phyloP scores from a whole-genome alignment of 192 early-diverging fungal genomes.

The Coemansia furcata region DNA sequence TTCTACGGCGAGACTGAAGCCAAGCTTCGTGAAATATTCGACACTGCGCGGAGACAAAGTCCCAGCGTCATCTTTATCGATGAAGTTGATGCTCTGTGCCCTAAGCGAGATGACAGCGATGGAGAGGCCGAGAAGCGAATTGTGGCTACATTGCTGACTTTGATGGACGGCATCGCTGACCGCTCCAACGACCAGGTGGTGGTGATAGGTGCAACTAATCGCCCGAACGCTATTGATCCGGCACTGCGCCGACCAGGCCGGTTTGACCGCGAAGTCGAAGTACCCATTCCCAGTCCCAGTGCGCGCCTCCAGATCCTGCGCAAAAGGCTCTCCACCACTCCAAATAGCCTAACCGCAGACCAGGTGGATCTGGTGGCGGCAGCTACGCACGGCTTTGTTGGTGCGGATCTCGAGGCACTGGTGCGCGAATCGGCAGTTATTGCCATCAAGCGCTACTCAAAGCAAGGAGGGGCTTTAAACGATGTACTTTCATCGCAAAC shows the following conservation, averaged over 20 bases:
- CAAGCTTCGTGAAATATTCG: slow-evolving; percentile 74
- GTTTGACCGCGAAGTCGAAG: slow-evolving; percentile 95
- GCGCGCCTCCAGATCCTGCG: slow-evolving; percentile 73
- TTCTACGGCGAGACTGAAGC: slow-evolving; percentile 94
- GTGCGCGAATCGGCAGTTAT: slow-evolving; percentile 84
- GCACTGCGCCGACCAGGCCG: slow-evolving; percentile 91
- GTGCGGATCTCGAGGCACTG: slow-evolving; percentile 91
- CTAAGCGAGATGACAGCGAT: slow-evolving; percentile 74
- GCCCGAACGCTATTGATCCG: slow-evolving; percentile 82
- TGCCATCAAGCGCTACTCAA: slow-evolving; percentile 59
- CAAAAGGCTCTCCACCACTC: slow-evolving; percentile 64
- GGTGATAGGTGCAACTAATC: slow-evolving; percentile 91
- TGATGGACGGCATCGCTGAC: slow-evolving; percentile 78
- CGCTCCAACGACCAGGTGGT: slow-evolving; percentile 47
- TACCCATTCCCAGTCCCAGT: slow-evolving; percentile 76
- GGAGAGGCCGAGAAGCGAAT: slow-evolving; percentile 87
- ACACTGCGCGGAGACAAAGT: slow-evolving; percentile 62
- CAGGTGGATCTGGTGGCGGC: slow-evolving; percentile 64
- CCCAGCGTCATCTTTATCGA: slow-evolving; percentile 93
- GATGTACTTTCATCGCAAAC: not conserved
- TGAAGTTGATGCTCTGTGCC: slow-evolving; percentile 91
- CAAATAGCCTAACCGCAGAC: slow-evolving; percentile 59
- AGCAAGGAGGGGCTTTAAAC: not conserved
- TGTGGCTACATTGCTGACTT: slow-evolving; percentile 89
- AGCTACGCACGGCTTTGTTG: slow-evolving; percentile 89